Evolutionary conservation across 768 basidiomycete species (phyloP).

Genomic region (Leccinum subtestaceum): DNA sequence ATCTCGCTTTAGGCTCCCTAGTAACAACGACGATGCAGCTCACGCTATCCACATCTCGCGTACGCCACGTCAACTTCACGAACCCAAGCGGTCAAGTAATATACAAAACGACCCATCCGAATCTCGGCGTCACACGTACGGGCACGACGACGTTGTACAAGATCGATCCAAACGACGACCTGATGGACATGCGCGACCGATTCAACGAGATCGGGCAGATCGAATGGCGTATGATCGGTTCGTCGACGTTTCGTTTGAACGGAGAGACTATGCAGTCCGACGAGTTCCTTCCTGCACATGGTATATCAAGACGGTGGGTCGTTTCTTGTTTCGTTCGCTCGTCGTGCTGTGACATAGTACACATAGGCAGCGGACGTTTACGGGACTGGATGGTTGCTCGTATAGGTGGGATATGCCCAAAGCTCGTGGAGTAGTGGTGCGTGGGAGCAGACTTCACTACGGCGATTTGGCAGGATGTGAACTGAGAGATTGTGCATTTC

Average conservation of each 20-base stretch:
- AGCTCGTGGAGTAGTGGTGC: slow-evolving; percentile 8
- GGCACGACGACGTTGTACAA: slow-evolving; percentile 24
- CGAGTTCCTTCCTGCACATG: slow-evolving; percentile 20
- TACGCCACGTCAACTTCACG: slow-evolving; percentile 21
- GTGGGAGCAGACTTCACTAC: background rate
- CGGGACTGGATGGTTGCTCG: slow-evolving; percentile 29
- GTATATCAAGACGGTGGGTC: slow-evolving; percentile 17
- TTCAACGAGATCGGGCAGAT: slow-evolving; percentile 34
- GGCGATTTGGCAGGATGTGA: background rate
- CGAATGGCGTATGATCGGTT: slow-evolving; percentile 27
- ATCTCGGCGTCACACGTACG: background rate
- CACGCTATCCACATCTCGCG: slow-evolving; percentile 17
- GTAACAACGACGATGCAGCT: slow-evolving; percentile 13
- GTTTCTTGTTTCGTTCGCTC: background rate
- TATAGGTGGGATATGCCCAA: slow-evolving; percentile 32
- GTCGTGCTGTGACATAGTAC: background rate
- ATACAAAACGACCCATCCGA: slow-evolving; percentile 23
- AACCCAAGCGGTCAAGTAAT: slow-evolving; percentile 23
- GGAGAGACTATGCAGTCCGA: slow-evolving; percentile 26
- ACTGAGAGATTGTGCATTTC: background rate
- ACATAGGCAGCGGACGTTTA: slow-evolving; percentile 25
- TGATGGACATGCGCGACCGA: slow-evolving; percentile 22
- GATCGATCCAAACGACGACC: slow-evolving; percentile 15
- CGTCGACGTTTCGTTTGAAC: slow-evolving; percentile 29
- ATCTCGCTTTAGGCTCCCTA: background rate